These are phyloP conservation scores for Pyropia yezoensis DNA, from an alignment of 23 red algal species.

Conservation along the genomic window DNA sequence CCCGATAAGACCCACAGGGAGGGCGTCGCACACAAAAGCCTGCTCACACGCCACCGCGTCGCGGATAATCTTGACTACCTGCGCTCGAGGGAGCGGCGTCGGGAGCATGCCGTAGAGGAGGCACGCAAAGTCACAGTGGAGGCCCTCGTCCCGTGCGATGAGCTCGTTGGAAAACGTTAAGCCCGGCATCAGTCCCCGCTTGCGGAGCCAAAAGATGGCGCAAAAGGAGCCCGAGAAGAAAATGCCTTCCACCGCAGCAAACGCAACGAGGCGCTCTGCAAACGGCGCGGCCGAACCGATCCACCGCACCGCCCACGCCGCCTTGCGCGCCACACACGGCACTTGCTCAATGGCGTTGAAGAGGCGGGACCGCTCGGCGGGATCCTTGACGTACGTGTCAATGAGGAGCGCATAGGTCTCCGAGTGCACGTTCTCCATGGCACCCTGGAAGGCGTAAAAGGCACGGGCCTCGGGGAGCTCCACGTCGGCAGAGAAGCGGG, in stretches of 20 bases:
- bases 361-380: slow-evolving; percentile 52
- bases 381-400: slow-evolving; percentile 91
- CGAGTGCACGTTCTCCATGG: slow-evolving; percentile 95
- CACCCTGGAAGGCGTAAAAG: slow-evolving; percentile 97
- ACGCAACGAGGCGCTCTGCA: slow-evolving; percentile 88
- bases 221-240: slow-evolving; percentile 98
- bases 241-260: slow-evolving; percentile 97
- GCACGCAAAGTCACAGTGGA: slow-evolving; percentile 98
- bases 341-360: slow-evolving; percentile 86
- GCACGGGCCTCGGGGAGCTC: slow-evolving; percentile 92
- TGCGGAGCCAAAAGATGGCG: slow-evolving; percentile 97
- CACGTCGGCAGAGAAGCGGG: slow-evolving; percentile 86
- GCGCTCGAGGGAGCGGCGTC: background rate
- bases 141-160: slow-evolving; percentile 92
- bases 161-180: slow-evolving; percentile 98
- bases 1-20: slow-evolving; percentile 90
- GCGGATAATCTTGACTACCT: slow-evolving; percentile 63
- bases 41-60: slow-evolving; percentile 94
- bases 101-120: slow-evolving; percentile 86
- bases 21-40: slow-evolving; percentile 83
- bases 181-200: slow-evolving; percentile 97
- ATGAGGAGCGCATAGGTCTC: slow-evolving; percentile 89
- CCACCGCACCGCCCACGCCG: slow-evolving; percentile 96
- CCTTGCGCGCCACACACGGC: slow-evolving; percentile 83
- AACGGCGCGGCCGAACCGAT: slow-evolving; percentile 69